These are phyloP conservation scores for Coniferiporia sulphurascens DNA, from an alignment of 1,284 basidiomycete genomes.

Conservation along the genomic window DNA sequence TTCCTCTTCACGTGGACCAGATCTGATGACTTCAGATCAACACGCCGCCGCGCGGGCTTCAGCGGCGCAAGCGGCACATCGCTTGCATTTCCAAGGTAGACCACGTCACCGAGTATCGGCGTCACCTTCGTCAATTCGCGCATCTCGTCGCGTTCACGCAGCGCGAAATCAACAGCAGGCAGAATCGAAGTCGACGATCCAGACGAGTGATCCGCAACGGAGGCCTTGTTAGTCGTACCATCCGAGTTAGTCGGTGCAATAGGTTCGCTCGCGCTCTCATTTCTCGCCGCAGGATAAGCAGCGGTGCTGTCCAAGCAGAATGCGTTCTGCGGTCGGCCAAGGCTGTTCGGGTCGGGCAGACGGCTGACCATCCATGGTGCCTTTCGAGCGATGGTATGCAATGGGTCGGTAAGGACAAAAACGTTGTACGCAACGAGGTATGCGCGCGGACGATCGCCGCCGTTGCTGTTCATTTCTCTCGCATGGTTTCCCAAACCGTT, in stretches of 20 bases:
- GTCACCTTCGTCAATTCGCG: slow-evolving; percentile 74
- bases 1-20: neutral
- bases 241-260: slow-evolving; percentile 45
- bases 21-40: neutral
- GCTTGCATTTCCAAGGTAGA: slow-evolving; percentile 73
- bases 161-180: slow-evolving; percentile 59
- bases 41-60: neutral
- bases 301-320: neutral
- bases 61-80: slow-evolving; percentile 55
- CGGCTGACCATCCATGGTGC: slow-evolving; percentile 17
- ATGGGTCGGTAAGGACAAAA: slow-evolving; percentile 63
- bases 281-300: neutral
- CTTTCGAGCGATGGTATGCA: slow-evolving; percentile 16
- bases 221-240: slow-evolving; percentile 23
- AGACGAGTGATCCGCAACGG: slow-evolving; percentile 27
- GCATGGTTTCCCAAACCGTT: neutral
- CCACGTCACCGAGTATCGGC: slow-evolving; percentile 22
- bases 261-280: slow-evolving; percentile 38
- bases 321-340: neutral
- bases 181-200: slow-evolving; percentile 36
- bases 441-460: slow-evolving; percentile 6
- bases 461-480: neutral
- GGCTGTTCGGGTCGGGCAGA: slow-evolving; percentile 1
- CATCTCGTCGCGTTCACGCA: slow-evolving; percentile 87
- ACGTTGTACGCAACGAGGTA: slow-evolving; percentile 75